Evolutionary conservation across 257 asterid species (phyloP), one percentile per base, ranked within the genome.

Genomic region (Gynochthodes officinalis): DNA sequence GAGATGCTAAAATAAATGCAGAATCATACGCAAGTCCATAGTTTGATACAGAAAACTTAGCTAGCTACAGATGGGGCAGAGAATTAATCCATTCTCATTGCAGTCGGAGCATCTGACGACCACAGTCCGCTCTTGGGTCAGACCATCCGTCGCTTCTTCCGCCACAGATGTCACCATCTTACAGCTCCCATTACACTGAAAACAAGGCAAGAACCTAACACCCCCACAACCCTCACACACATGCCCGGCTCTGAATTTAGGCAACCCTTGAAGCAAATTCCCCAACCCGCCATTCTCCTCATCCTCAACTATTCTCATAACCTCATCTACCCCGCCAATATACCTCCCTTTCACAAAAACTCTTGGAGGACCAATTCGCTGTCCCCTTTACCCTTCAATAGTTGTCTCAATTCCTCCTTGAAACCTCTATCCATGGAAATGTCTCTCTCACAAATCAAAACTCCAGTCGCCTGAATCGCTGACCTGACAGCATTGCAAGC

Each of bases 161-260:
- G 61, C 74, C 79, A 64, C 65, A 7, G n/a, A 73, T 78, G 78
- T 65, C 79, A 88, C 87, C 65, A 78, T 37, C 74, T 90, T 92
- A 80, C 96, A 87, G 57, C 98, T 92, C 70, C 98, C 96, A 58
- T 90, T 85, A 59, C 98, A 90, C 27, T 72, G 49, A 32, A 80
- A 90, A 77, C 98, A 92, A 2, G 96, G 98, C 84, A 90, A 81
- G 82, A 92, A 90, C 69, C 96, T 84, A 27, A 79, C 82, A 23
- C 96, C 96, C 0, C 96, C 96, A 46, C 96, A 90, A 13, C 96
- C 98, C 42, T 86, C 94, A 61, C 97, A 93, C 27, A 81, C 90
- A 65, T 60, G 65, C 42, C 89, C 93, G 3, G 74, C 83, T 62
- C 73, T 85, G 63, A 77, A 25, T 77, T 75, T 91, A 21, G 94